Conservation (phyloP, 2,329 filamentous ascomycete species). For the Conoideocrella luteorostrata region DNA sequence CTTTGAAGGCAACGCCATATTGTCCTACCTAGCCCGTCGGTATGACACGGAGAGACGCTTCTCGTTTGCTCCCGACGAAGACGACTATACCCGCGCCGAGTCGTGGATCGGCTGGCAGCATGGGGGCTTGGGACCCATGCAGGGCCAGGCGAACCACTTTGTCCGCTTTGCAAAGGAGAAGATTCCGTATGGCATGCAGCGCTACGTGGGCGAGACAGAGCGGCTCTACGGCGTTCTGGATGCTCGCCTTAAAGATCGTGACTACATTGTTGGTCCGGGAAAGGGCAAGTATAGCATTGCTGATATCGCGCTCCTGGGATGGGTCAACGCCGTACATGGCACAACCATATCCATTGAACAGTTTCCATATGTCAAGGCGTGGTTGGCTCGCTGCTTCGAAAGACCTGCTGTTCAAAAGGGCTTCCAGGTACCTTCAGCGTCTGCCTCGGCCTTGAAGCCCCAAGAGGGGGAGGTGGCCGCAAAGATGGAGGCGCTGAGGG, state of each 20-base stretch:
- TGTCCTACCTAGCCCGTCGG: slow-evolving; percentile 65
- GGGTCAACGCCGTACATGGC: too few species aligned
- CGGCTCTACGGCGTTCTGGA: too few species aligned
- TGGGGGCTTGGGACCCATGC: slow-evolving; percentile 65
- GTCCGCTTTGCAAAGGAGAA: slow-evolving; percentile 58
- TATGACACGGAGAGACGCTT: slow-evolving; percentile 55
- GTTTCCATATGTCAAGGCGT: too few species aligned
- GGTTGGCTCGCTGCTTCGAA: too few species aligned
- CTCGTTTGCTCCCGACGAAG: slow-evolving; percentile 30
- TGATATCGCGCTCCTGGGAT: too few species aligned
- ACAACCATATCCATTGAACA: too few species aligned
- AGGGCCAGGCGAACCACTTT: slow-evolving; percentile 72
- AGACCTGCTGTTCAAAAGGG: too few species aligned
- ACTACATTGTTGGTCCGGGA: slow-evolving; percentile 42
- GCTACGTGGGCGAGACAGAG: slow-evolving; percentile 72
- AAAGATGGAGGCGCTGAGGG: too few species aligned
- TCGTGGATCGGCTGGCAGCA: slow-evolving; percentile 65
- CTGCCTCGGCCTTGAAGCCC: too few species aligned
- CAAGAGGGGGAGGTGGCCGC: too few species aligned
- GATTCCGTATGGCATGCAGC: slow-evolving; percentile 64
- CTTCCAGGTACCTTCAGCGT: too few species aligned
- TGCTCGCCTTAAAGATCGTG: too few species aligned
- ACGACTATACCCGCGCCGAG: slow-evolving; percentile 28
- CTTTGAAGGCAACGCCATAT: slow-evolving; percentile 70
- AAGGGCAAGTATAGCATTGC: slow-evolving; percentile 56